These are phyloP conservation scores for Parmelia sp. DNA, from an alignment of 495 filamentous ascomycete species.

Conservation along the genomic window DNA sequence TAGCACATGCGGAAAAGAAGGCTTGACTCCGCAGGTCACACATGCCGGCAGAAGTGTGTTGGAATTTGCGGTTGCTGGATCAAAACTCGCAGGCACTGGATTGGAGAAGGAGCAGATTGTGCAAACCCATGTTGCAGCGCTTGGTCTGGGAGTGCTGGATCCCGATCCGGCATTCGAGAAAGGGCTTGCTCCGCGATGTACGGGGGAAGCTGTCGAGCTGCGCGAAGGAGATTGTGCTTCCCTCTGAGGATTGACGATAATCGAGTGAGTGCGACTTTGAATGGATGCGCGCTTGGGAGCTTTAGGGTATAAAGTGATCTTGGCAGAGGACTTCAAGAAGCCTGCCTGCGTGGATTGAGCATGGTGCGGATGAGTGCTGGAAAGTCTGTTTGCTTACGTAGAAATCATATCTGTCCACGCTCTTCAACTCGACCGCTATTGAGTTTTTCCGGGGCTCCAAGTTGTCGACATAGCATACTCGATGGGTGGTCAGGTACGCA, in stretches of 20 bases:
- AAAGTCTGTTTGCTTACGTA: conserved; percentile 51
- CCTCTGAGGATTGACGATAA: conserved; percentile 24
- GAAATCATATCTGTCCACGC: conserved; percentile 84
- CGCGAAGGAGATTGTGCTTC: conserved; percentile 35
- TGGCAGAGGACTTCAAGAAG: conserved; percentile 91
- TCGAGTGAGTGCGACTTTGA: conserved; percentile 33
- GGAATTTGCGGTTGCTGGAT: conserved; percentile 65
- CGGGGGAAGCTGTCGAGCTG: conserved; percentile 42
- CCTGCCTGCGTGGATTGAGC: conserved; percentile 55
- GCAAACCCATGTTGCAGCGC: conserved; percentile 89
- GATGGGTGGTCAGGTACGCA: conserved; percentile 90
- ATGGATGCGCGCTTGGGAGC: conserved; percentile 50
- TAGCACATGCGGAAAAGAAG: conserved; percentile 68
- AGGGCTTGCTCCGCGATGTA: conserved; percentile 44
- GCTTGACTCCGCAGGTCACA: conserved; percentile 89
- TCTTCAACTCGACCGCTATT: conserved; percentile 78
- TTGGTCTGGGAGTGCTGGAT: conserved; percentile 34
- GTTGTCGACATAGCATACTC: conserved; percentile 90
- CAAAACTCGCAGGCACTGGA: conserved; percentile 86
- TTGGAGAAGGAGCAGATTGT: conserved; percentile 98
- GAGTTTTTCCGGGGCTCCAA: conserved; percentile 80
- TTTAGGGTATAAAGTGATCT: conserved; percentile 84
- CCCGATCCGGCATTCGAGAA: conserved; percentile 43
- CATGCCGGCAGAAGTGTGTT: conserved; percentile 78
- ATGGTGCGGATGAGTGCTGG: conserved; percentile 21